A percentile compares a stretch with the other conserved stretches of the same genome.
Conservation (phyloP, 805 yeast species). For the Blastobotrys americana region DNA sequence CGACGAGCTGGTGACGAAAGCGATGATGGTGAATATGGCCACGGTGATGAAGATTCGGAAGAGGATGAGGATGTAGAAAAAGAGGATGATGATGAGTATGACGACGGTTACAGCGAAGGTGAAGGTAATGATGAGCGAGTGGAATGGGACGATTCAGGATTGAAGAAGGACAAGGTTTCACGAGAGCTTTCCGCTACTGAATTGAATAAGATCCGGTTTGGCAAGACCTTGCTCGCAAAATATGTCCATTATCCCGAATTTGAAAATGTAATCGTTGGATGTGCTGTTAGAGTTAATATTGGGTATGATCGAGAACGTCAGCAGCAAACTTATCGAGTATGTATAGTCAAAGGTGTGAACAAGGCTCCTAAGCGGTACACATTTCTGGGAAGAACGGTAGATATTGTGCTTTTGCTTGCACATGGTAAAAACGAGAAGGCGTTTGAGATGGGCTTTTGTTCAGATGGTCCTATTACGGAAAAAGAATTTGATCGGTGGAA, state of each 20-base stretch:
- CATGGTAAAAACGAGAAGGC: constrained; percentile 71
- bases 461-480: constrained; percentile 64
- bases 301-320: constrained; percentile 61
- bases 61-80: constrained; percentile 34
- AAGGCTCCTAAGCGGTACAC: constrained; percentile 39
- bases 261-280: constrained; percentile 57
- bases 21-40: constrained; percentile 40
- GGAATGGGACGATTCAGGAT: constrained; percentile 42
- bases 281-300: constrained; percentile 77
- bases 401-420: constrained; percentile 61
- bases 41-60: constrained; percentile 16
- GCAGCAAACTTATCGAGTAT: constrained; percentile 69
- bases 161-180: constrained; percentile 28
- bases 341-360: constrained; percentile 63
- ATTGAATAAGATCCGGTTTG: constrained; percentile 65
- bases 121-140: constrained; percentile 41
- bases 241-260: constrained; percentile 80
- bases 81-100: constrained; percentile 36
- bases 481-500: constrained; percentile 71
- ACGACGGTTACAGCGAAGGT: constrained; percentile 37
- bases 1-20: constrained; percentile 19
- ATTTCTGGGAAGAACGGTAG: constrained; percentile 44
- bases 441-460: constrained; percentile 70
- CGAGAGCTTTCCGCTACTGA: constrained; percentile 51
- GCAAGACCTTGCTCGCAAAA: constrained; percentile 67